A percentile compares a stretch with the other conserved stretches of the same genome.
phyloP scores from a whole-genome alignment of 306 rosid genomes.

The Coriaria nepalensis region DNA sequence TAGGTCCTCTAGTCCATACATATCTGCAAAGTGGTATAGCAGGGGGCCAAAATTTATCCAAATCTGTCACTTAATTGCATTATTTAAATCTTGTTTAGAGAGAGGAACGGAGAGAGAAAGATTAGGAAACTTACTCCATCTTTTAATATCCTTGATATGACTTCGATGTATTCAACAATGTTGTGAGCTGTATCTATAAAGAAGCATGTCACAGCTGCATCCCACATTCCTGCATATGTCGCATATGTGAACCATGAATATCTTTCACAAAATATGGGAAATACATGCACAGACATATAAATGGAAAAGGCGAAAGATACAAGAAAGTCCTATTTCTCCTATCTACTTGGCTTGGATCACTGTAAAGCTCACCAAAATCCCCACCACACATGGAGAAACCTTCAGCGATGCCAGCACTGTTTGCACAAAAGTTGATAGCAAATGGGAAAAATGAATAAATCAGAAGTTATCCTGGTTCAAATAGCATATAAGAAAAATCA shows the following conservation, averaged over 20 bases:
- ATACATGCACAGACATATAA: slow-evolving; percentile 1
- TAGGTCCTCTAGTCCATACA: slow-evolving; percentile 86
- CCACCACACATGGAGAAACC: slow-evolving; percentile 99
- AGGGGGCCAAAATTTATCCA: slow-evolving; percentile 97
- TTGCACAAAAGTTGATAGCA: slow-evolving; percentile 9
- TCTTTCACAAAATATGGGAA: slow-evolving; percentile 5
- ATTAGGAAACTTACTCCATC: slow-evolving; percentile 67
- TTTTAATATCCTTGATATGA: slow-evolving; percentile 72
- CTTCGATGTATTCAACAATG: slow-evolving; percentile 74
- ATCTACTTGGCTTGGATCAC: slow-evolving; percentile 74
- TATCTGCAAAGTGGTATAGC: slow-evolving; percentile 86
- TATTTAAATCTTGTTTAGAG: not conserved
- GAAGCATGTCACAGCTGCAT: slow-evolving; percentile 90
- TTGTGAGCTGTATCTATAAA: slow-evolving; percentile 94
- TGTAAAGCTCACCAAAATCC: slow-evolving; percentile 88
- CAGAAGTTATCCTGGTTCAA: slow-evolving; percentile 4
- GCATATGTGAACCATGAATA: slow-evolving; percentile 17
- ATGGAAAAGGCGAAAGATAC: not conserved
- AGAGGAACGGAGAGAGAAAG: slow-evolving; percentile 10
- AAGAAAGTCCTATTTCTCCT: slow-evolving; percentile 13
- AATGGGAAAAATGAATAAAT: slow-evolving; percentile 1
- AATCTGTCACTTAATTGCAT: slow-evolving; percentile 37
- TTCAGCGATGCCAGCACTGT: slow-evolving; percentile 93
- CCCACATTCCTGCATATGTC: slow-evolving; percentile 73
- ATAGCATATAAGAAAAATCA: slow-evolving; percentile 1